Conservation (phyloP, 2,329 filamentous ascomycete genomes). For the Neonectria faginata region DNA sequence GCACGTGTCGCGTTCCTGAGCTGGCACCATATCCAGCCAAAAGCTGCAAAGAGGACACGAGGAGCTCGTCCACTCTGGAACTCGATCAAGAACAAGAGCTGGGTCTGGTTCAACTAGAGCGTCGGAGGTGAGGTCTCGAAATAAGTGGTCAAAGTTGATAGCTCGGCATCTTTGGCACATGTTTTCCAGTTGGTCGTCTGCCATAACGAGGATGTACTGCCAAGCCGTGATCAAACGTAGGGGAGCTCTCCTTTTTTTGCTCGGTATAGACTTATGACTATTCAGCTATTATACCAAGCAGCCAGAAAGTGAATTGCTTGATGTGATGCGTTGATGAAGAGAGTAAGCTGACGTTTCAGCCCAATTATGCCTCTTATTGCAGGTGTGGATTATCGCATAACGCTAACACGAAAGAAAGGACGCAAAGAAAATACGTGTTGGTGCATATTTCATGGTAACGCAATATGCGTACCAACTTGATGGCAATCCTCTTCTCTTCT, state of each 20-base stretch:
- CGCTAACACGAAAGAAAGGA: neutral
- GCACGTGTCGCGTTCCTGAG: constrained; percentile 3
- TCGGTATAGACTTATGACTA: neutral
- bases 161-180: neutral
- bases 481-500: no score
- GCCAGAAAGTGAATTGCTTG: neutral
- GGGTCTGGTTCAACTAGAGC: neutral
- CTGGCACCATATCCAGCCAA: constrained; percentile 12
- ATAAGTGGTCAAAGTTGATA: neutral
- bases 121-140: neutral
- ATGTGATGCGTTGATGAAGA: neutral
- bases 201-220: neutral
- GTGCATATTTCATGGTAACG: neutral
- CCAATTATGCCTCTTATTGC: neutral
- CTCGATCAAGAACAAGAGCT: constrained; percentile 1
- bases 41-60: constrained; percentile 12
- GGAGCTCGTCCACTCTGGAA: constrained; percentile 5
- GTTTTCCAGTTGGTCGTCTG: neutral
- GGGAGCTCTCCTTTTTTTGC: neutral
- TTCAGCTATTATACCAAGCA: neutral
- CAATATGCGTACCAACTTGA: no score
- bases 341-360: neutral
- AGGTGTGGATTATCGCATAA: neutral
- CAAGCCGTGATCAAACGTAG: neutral
- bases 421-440: neutral